A percentile compares a stretch with the other conserved stretches of the same genome.
These are phyloP conservation scores for Hypomyces rosellus DNA, from an alignment of 2,329 filamentous ascomycete species.

Conservation along the genomic window DNA sequence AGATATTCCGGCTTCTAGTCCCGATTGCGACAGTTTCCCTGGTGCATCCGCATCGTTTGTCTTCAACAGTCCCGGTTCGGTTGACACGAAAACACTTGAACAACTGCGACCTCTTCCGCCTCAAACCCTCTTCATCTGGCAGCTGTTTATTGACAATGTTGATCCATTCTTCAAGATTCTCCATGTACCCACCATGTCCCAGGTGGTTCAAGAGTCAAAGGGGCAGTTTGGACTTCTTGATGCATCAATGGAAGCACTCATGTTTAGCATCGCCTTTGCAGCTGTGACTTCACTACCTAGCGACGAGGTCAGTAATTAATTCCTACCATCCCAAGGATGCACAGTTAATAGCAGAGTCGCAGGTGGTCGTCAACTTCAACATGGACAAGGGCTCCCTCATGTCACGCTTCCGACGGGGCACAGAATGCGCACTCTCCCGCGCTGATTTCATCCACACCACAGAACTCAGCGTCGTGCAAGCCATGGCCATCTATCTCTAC, in stretches of 20 bases:
- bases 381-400: no score
- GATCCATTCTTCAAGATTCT: conserved; percentile 28
- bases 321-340: conserved; percentile 16
- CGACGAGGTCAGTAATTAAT: conserved; percentile 9
- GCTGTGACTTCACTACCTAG: conserved; percentile 21
- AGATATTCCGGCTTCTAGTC: no score
- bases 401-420: conserved; percentile 16
- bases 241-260: conserved; percentile 16
- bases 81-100: no score
- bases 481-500: conserved; percentile 22
- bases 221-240: conserved; percentile 18
- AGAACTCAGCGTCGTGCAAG: conserved; percentile 17
- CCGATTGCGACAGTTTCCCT: neutral
- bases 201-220: conserved; percentile 12
- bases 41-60: neutral
- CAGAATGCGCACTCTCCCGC: conserved; percentile 20
- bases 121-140: conserved; percentile 25
- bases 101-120: conserved; percentile 20
- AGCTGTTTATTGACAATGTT: conserved; percentile 22
- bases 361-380: neutral
- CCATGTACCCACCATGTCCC: conserved; percentile 16
- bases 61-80: no score
- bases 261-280: conserved; percentile 22
- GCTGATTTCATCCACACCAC: conserved; percentile 20
- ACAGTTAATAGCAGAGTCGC: conserved; percentile 3